Evolutionary conservation across 257 asterid genomes (phyloP).

Genomic region (Solanum microdontum): DNA sequence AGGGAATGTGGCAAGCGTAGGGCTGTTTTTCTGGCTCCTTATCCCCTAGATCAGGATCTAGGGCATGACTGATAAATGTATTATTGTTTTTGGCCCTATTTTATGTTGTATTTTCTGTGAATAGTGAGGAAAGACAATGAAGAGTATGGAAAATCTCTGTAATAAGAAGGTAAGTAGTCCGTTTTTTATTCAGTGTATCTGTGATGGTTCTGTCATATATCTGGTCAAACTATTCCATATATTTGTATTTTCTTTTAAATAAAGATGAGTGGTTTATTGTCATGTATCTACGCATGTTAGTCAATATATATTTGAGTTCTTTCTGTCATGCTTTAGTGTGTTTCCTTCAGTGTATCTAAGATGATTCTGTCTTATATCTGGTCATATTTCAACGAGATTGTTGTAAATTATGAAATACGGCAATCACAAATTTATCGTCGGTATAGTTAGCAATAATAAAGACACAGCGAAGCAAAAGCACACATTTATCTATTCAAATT

Average conservation of each 20-base stretch:
- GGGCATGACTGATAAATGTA: constrained; percentile 11
- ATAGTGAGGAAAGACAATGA: constrained; percentile 24
- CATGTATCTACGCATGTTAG: not conserved
- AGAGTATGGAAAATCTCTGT: constrained; percentile 26
- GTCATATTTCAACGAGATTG: not conserved
- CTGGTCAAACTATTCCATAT: not conserved
- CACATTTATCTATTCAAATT: too few relatives aligned
- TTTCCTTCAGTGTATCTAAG: not conserved
- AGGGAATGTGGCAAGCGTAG: constrained; percentile 54
- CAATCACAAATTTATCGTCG: too few relatives aligned
- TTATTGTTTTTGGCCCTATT: constrained; percentile 9
- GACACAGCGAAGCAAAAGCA: too few relatives aligned
- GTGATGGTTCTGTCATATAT: not conserved
- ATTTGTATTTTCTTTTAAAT: too few relatives aligned
- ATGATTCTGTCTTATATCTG: not conserved
- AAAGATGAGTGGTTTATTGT: not conserved
- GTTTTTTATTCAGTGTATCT: too few relatives aligned
- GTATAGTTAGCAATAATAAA: not conserved
- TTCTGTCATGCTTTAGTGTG: not conserved
- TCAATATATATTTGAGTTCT: not conserved
- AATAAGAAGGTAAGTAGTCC: constrained; percentile 27
- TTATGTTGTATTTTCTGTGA: constrained; percentile 2
- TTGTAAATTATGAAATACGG: too few relatives aligned
- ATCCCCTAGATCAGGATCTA: constrained; percentile 42
- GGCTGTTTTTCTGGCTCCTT: constrained; percentile 12